phyloP scores from a whole-genome alignment of 139 green algal genomes.

The Coccomyxa sp. region DNA sequence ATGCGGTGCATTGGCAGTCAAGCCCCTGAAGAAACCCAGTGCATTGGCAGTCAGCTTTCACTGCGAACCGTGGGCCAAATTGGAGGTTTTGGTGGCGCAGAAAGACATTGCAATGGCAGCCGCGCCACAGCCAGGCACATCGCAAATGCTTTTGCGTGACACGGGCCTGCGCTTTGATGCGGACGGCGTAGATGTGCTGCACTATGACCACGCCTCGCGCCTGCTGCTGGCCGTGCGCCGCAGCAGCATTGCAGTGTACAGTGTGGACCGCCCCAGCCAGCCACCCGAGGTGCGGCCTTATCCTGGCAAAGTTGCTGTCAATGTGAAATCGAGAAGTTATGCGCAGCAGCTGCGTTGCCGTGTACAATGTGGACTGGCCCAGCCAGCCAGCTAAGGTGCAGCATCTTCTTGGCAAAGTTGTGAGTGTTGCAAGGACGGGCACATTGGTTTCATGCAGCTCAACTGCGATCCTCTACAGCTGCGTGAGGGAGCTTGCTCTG shows the following conservation, averaged over 20 bases:
- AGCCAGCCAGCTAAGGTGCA: background rate
- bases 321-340: too few relatives aligned
- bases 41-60: too few relatives aligned
- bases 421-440: too few relatives aligned
- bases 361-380: conserved; percentile 11
- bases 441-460: too few relatives aligned
- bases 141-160: background rate
- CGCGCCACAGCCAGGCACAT: background rate
- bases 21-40: too few relatives aligned
- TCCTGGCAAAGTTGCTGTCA: too few relatives aligned
- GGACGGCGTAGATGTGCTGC: conserved; percentile 15
- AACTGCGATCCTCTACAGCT: too few relatives aligned
- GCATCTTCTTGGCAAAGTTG: too few relatives aligned
- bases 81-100: too few relatives aligned
- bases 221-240: conserved; percentile 47
- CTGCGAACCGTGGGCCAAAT: too few relatives aligned
- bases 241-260: conserved; percentile 21
- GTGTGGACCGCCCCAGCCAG: background rate
- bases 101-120: background rate
- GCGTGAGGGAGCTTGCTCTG: too few relatives aligned
- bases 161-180: background rate
- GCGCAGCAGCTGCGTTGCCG: conserved; percentile 25
- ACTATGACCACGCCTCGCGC: conserved; percentile 47
- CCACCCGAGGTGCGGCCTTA: background rate
- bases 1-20: too few relatives aligned